A percentile compares a stretch with the other conserved stretches of the same genome.
Conservation (phyloP, 768 basidiomycete species). For the Lepiota venenata region DNA sequence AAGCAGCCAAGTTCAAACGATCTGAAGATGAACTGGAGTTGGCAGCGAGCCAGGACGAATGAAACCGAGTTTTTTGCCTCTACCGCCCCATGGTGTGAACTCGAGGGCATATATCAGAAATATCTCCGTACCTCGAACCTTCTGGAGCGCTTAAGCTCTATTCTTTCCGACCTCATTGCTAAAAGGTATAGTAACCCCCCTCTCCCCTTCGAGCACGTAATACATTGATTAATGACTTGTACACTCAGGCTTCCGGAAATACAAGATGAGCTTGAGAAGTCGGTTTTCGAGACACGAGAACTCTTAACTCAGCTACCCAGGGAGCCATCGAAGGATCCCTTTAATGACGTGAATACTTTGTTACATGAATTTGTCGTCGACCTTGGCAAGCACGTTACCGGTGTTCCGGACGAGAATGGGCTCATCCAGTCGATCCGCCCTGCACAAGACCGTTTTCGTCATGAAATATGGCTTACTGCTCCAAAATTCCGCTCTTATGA, state of each 20-base stretch:
- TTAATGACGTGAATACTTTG: slow-evolving; percentile 50
- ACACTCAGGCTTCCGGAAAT: slow-evolving; percentile 57
- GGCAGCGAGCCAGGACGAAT: slow-evolving; percentile 56
- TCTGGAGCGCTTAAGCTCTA: slow-evolving; percentile 51
- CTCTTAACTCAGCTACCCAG: slow-evolving; percentile 35
- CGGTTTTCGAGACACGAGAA: slow-evolving; percentile 36
- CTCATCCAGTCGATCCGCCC: slow-evolving; percentile 56
- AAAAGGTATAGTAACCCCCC: slow-evolving; percentile 41
- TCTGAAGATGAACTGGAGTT: slow-evolving; percentile 49
- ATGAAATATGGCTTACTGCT: slow-evolving; percentile 33
- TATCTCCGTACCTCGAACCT: slow-evolving; percentile 57
- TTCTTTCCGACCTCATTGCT: slow-evolving; percentile 61
- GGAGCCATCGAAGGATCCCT: slow-evolving; percentile 52
- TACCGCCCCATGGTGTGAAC: slow-evolving; percentile 49
- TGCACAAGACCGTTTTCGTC: slow-evolving; percentile 43
- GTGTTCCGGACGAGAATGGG: slow-evolving; percentile 49
- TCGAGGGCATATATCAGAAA: slow-evolving; percentile 47
- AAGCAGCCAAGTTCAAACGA: slow-evolving; percentile 52
- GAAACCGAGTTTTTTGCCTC: slow-evolving; percentile 58
- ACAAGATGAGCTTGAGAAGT: slow-evolving; percentile 50
- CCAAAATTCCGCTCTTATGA: slow-evolving; percentile 11
- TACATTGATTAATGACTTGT: slow-evolving; percentile 21
- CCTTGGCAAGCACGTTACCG: slow-evolving; percentile 45
- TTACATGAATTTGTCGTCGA: slow-evolving; percentile 45
- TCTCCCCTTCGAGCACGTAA: slow-evolving; percentile 34